These are phyloP conservation scores for Fraxinus platypoda DNA, from an alignment of 305 asterid species.

Conservation along the genomic window DNA sequence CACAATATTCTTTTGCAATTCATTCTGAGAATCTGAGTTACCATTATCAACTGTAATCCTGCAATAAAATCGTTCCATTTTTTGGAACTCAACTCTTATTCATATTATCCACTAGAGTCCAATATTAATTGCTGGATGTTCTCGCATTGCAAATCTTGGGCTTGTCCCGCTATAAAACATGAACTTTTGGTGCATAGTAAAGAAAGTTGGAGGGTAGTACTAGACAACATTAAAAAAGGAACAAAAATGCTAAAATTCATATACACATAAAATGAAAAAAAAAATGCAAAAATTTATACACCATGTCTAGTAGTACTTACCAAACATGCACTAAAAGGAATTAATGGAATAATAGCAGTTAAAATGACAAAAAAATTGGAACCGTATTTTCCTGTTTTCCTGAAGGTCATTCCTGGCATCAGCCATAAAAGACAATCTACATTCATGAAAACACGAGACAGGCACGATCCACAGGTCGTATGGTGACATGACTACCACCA, in stretches of 20 bases:
- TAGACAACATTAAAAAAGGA: not conserved
- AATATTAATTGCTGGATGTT: slow-evolving; percentile 11
- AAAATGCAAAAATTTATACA: not conserved
- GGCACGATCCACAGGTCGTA: not conserved
- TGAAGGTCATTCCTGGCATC: not conserved
- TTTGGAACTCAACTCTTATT: not conserved
- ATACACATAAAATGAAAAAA: not conserved
- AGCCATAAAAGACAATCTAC: not conserved
- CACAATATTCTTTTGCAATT: slow-evolving; percentile 57
- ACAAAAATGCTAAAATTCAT: not conserved
- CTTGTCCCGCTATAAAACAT: not conserved
- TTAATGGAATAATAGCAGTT: not conserved
- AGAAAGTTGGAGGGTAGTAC: not conserved
- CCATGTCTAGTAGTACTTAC: not conserved
- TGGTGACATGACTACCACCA: not conserved
- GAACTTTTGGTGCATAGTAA: not conserved
- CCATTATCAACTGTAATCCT: slow-evolving; percentile 26
- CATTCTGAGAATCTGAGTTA: slow-evolving; percentile 37
- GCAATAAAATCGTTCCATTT: slow-evolving; percentile 24
- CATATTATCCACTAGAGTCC: slow-evolving; percentile 8
- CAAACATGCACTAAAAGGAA: not conserved
- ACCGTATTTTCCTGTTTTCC: not conserved
- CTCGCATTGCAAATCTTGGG: not conserved
- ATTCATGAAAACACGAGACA: not conserved
- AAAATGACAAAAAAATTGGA: not conserved